Evolutionary conservation across 169 alveolate species (phyloP), one percentile per base, ranked within the genome.

Genomic region (Eimeria falciformis): DNA sequence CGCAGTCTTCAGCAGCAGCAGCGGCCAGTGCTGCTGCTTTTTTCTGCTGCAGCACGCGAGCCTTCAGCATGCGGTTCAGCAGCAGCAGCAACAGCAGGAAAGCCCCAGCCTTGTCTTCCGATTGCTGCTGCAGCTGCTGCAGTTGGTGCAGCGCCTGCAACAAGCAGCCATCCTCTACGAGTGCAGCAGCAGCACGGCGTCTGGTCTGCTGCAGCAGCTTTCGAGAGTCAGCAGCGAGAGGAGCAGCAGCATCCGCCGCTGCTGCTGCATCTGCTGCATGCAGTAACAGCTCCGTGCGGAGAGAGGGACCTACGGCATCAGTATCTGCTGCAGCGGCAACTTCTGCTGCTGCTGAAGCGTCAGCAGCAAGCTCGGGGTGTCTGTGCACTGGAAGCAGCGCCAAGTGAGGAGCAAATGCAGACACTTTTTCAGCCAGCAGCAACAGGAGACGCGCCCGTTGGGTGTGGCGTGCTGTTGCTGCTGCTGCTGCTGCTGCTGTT

Each of bases 231-330:
- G 87, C 87, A 1, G 87, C 27, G 47, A 11, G 21, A 0, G 87
- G 87, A 0, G 45, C 87, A 7, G 87, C 87, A 25, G 87, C 87
- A 4, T 66, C 87, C 25, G 87, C 87, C 3, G 50, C 71, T 1
- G 87, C 71, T 50, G 87, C 87, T 78, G 87, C 87, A 12, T 78
- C 87, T 25, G 87, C 87, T 46, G 87, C 87, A 29, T 47, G 47
- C 69, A 47, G 87, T 69, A 78, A 29, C 47, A 78, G 23, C 87
- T 78, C 68, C 37, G 87, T 78, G 47, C 87, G 69, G 18, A 78
- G 37, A 7, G 29, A 50, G 4, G 87, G 87, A 0, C 55, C 87
- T 0, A 78, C 87, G 4, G 29, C 87, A 12, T 78, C 87, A 17
- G 37, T 11, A 47, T 33, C 71, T 25, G 87, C 87, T 14, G 87